Evolutionary conservation across 768 basidiomycete species (phyloP).

Genomic region (Pulveroboletus sp.): DNA sequence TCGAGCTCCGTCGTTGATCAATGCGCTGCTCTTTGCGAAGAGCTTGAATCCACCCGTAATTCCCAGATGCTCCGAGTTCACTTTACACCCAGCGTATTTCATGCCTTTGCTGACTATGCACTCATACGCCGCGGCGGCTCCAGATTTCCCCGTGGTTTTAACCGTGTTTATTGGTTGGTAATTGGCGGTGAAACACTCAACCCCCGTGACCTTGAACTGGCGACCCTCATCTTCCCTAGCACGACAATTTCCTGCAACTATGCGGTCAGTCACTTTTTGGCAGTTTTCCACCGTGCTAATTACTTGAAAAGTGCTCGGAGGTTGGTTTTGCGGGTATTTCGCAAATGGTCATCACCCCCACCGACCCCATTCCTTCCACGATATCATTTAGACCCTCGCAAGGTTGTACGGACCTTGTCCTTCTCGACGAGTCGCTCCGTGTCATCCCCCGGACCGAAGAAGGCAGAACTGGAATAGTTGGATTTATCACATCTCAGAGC

Average conservation of each 20-base stretch:
- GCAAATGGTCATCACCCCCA: slow-evolving; percentile 12
- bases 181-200: slow-evolving; percentile 15
- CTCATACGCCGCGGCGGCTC: slow-evolving; percentile 7
- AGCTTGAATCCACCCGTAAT: slow-evolving; percentile 10
- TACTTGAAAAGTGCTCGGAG: slow-evolving; percentile 9
- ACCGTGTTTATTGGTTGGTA: slow-evolving; percentile 16
- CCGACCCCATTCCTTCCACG: slow-evolving; percentile 9
- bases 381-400: slow-evolving; percentile 11
- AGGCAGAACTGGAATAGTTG: slow-evolving; percentile 8
- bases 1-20: slow-evolving; percentile 9
- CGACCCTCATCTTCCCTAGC: slow-evolving; percentile 10
- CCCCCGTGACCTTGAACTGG: slow-evolving; percentile 8
- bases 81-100: slow-evolving; percentile 15
- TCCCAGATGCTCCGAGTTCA: slow-evolving; percentile 14
- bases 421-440: slow-evolving; percentile 14
- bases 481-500: slow-evolving; percentile 10
- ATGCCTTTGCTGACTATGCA: slow-evolving; percentile 14
- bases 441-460: slow-evolving; percentile 2
- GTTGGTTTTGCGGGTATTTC: slow-evolving; percentile 16
- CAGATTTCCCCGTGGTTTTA: slow-evolving; percentile 13
- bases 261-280: slow-evolving; percentile 3
- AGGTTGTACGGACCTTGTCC: slow-evolving; percentile 11
- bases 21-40: slow-evolving; percentile 9
- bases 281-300: neutral
- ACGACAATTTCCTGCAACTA: slow-evolving; percentile 15